Evolutionary conservation across 2,329 filamentous ascomycete genomes (phyloP).

Genomic region (Aspergillus eucalypticola): DNA sequence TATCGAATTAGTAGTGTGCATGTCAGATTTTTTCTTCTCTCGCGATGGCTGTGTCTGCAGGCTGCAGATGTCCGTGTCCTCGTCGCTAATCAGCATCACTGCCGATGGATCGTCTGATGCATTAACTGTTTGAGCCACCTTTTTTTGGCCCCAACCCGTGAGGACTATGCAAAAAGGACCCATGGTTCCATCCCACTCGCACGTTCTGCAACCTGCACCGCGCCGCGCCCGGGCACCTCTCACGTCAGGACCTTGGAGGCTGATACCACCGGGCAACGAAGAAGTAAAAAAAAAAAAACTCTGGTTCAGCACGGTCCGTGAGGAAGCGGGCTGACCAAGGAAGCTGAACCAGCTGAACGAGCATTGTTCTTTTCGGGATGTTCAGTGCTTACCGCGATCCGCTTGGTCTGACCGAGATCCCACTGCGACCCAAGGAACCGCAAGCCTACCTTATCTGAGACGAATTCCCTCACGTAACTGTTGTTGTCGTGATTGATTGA

Average conservation of each 20-base stretch:
- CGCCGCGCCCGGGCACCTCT: not conserved
- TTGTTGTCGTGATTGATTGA: not conserved
- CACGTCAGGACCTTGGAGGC: slow-evolving; percentile 1
- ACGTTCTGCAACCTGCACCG: not conserved
- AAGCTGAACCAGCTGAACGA: not conserved
- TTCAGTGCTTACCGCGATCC: slow-evolving; percentile 1
- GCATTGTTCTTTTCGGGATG: slow-evolving; percentile 4
- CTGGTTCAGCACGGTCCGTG: not conserved
- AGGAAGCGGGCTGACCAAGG: not conserved
- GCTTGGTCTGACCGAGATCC: slow-evolving; percentile 4
- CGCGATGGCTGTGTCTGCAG: not conserved
- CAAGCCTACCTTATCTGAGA: not conserved
- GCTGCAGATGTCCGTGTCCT: not conserved
- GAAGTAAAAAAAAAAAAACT: not conserved
- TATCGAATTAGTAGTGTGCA: not conserved
- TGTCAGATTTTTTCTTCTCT: no score
- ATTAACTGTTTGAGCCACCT: not conserved
- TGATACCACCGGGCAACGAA: not conserved
- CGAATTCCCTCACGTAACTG: not conserved
- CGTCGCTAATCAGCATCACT: not conserved
- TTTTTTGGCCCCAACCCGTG: not conserved
- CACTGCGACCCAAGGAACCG: slow-evolving; percentile 2
- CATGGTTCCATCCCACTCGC: not conserved
- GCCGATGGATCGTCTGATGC: not conserved
- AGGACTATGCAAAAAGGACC: not conserved